Conservation (phyloP, 345 rosid species). For the Orychophragmus violaceus region DNA sequence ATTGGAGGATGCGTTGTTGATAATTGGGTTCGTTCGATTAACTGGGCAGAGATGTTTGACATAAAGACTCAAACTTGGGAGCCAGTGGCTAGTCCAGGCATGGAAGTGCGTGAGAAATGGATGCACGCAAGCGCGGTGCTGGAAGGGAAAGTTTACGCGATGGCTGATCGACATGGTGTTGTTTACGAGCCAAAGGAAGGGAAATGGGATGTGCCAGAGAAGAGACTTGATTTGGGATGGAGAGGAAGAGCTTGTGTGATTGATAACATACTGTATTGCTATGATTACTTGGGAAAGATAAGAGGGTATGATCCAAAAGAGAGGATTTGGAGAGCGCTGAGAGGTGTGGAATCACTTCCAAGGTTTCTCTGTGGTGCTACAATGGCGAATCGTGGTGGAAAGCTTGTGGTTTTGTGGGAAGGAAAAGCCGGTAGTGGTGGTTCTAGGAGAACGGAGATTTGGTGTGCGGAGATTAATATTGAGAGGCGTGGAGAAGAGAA, state of each 20-base stretch:
- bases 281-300: slow-evolving; percentile 80
- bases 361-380: slow-evolving; percentile 65
- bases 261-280: slow-evolving; percentile 61
- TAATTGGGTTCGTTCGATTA: slow-evolving; percentile 36
- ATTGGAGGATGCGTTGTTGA: slow-evolving; percentile 71
- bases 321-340: slow-evolving; percentile 59
- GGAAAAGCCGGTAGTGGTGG: slow-evolving; percentile 33
- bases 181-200: slow-evolving; percentile 44
- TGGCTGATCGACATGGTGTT: slow-evolving; percentile 83
- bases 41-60: slow-evolving; percentile 86
- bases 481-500: slow-evolving; percentile 44
- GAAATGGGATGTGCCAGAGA: slow-evolving; percentile 60
- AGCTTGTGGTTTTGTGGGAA: slow-evolving; percentile 83
- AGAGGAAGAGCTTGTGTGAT: slow-evolving; percentile 89
- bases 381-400: slow-evolving; percentile 80
- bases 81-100: slow-evolving; percentile 44
- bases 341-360: slow-evolving; percentile 57
- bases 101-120: slow-evolving; percentile 70
- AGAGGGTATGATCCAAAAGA: slow-evolving; percentile 57
- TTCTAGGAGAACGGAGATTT: slow-evolving; percentile 48
- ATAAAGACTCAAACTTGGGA: slow-evolving; percentile 45
- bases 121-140: slow-evolving; percentile 91
- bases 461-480: slow-evolving; percentile 69
- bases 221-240: slow-evolving; percentile 61
- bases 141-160: slow-evolving; percentile 55